phyloP scores from a whole-genome alignment of 2,329 filamentous ascomycete species.

The Aspergillus pseudoviridinutans region DNA sequence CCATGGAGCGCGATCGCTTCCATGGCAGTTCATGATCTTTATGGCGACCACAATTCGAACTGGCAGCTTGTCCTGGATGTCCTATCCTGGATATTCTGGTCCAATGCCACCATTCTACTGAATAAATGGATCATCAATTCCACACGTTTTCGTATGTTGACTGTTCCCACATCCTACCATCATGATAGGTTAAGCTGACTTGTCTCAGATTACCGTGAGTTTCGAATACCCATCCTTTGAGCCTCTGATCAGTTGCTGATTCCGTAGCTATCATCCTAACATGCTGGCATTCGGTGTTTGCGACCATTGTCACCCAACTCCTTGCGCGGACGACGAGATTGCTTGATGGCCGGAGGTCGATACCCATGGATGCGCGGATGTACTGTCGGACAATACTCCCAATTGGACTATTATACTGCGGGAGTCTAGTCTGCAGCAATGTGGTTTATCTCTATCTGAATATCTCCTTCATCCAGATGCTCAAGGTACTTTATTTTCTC shows the following conservation, averaged over 20 bases:
- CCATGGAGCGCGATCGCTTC: neutral
- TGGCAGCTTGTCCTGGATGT: neutral
- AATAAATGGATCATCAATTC: slow-evolving; percentile 96
- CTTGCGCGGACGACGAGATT: slow-evolving; percentile 80
- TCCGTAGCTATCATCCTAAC: slow-evolving; percentile 61
- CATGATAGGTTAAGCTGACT: slow-evolving; percentile 1
- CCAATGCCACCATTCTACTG: slow-evolving; percentile 66
- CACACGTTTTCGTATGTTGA: slow-evolving; percentile 67
- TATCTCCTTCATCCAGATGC: slow-evolving; percentile 97
- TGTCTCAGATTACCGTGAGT: slow-evolving; percentile 13
- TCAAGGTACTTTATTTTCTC: slow-evolving; percentile 64
- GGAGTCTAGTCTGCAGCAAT: slow-evolving; percentile 93
- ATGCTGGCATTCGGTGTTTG: slow-evolving; percentile 88
- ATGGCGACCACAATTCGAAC: neutral
- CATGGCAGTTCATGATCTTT: neutral
- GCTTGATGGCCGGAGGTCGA: slow-evolving; percentile 84
- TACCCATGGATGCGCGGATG: slow-evolving; percentile 88
- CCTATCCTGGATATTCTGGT: slow-evolving; percentile 17
- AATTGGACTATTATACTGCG: slow-evolving; percentile 89
- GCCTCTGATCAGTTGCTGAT: neutral
- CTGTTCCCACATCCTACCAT: slow-evolving; percentile 1
- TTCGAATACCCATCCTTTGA: neutral
- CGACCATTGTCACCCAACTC: slow-evolving; percentile 85
- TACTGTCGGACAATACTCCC: slow-evolving; percentile 89
- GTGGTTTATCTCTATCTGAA: slow-evolving; percentile 89